A percentile compares a stretch with the other conserved stretches of the same genome.
phyloP scores from a whole-genome alignment of 208 protist genomes.

The Tetramitus jugosus region DNA sequence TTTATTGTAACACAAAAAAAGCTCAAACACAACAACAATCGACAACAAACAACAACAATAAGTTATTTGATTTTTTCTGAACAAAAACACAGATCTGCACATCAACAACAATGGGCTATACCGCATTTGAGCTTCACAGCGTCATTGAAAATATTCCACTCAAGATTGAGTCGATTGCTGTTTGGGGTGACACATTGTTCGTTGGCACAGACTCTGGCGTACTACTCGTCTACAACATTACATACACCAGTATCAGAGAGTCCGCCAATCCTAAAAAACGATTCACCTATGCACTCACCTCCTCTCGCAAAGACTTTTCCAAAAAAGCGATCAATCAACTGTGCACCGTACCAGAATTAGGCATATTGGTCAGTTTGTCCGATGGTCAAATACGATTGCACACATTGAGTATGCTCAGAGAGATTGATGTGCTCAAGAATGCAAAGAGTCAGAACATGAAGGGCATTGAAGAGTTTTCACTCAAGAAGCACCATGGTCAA shows the following conservation, averaged over 20 bases:
- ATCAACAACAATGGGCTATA: no score
- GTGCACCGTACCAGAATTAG: slow-evolving; percentile 11
- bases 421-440: not conserved
- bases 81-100: no score
- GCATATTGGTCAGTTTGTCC: not conserved
- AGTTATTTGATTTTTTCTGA: no score
- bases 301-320: not conserved
- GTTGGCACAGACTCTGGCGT: not conserved
- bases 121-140: not conserved
- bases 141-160: not conserved
- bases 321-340: slow-evolving; percentile 7
- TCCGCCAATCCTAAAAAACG: no score
- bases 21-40: no score
- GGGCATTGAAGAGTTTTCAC: not conserved
- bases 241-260: no score
- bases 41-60: no score
- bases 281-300: no score
- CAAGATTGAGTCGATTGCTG: not conserved
- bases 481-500: slow-evolving; percentile 26
- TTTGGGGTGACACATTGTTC: not conserved
- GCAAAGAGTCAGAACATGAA: not conserved
- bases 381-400: slow-evolving; percentile 3
- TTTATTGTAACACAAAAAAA: no score
- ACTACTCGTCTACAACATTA: not conserved
- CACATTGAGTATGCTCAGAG: not conserved